Conservation (phyloP, 768 basidiomycete genomes). For the Suillus weaverae region DNA sequence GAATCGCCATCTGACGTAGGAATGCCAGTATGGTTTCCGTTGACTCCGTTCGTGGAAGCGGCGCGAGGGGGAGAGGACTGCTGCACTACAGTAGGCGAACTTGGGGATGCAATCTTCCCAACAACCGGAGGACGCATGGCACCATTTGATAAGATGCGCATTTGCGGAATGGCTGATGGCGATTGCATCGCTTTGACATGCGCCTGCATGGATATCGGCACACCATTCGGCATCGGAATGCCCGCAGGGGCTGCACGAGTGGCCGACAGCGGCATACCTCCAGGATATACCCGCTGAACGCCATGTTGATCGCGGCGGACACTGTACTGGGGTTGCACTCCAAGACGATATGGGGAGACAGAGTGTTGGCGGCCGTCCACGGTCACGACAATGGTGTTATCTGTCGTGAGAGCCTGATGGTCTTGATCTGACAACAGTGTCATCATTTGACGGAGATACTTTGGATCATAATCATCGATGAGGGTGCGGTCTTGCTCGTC, state of each 20-base stretch:
- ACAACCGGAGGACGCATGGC: constrained; percentile 50
- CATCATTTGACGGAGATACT: constrained; percentile 58
- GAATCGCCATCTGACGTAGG: constrained; percentile 46
- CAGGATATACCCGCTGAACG: constrained; percentile 20
- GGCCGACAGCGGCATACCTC: constrained; percentile 27
- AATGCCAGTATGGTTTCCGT: constrained; percentile 34
- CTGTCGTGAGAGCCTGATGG: constrained; percentile 47
- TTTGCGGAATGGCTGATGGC: constrained; percentile 51
- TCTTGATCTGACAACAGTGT: constrained; percentile 58
- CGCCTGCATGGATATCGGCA: constrained; percentile 58
- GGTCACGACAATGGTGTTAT: constrained; percentile 44
- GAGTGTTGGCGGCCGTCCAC: constrained; percentile 52
- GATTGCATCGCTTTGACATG: constrained; percentile 63
- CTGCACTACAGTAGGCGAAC: constrained; percentile 20
- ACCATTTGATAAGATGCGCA: constrained; percentile 62
- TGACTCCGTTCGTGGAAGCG: constrained; percentile 35
- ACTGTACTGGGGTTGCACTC: constrained; percentile 27
- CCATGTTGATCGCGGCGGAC: constrained; percentile 28
- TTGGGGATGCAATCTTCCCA: constrained; percentile 31
- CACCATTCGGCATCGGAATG: constrained; percentile 39
- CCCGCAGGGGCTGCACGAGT: constrained; percentile 21
- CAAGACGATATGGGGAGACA: constrained; percentile 48
- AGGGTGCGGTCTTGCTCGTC: constrained; percentile 70
- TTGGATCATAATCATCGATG: constrained; percentile 68
- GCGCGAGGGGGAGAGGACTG: constrained; percentile 39